Percentiles rank a stretch among this genome's conserved stretches.
Evolutionary conservation across 1,284 basidiomycete species (phyloP).

Genomic region (Peniophora sp.): DNA sequence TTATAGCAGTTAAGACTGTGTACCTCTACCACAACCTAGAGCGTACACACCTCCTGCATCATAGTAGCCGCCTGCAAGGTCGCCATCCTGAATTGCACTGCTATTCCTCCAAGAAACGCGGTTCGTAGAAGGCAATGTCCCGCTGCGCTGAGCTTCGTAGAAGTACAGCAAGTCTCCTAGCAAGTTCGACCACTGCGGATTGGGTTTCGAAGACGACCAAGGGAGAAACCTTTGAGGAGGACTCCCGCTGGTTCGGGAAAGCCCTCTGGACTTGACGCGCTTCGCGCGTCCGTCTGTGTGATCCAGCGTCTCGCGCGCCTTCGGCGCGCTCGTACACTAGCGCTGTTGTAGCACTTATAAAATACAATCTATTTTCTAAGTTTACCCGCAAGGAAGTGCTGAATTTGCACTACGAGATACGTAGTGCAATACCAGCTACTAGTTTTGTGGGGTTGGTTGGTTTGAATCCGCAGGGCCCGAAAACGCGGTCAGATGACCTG

Average conservation of each 20-base stretch:
- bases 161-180: constrained; percentile 81
- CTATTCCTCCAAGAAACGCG: constrained; percentile 85
- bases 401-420: no score
- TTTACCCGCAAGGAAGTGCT: no score
- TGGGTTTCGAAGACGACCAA: constrained; percentile 43
- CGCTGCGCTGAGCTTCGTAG: constrained; percentile 87
- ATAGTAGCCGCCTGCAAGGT: constrained; percentile 84
- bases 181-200: constrained; percentile 74
- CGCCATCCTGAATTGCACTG: constrained; percentile 74
- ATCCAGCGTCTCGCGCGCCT: no score
- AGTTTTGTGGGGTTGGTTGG: no score
- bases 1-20: neutral
- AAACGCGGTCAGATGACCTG: no score
- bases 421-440: no score
- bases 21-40: constrained; percentile 2
- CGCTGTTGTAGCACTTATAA: no score
- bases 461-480: no score
- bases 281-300: no score
- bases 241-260: constrained; percentile 52
- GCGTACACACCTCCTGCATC: constrained; percentile 71
- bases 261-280: constrained; percentile 60
- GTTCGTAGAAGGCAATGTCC: constrained; percentile 59
- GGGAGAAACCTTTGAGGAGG: no score
- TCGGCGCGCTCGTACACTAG: no score
- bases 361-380: no score